Conservation (phyloP, 2,329 filamentous ascomycete genomes). For the Colletotrichum shisoi region DNA sequence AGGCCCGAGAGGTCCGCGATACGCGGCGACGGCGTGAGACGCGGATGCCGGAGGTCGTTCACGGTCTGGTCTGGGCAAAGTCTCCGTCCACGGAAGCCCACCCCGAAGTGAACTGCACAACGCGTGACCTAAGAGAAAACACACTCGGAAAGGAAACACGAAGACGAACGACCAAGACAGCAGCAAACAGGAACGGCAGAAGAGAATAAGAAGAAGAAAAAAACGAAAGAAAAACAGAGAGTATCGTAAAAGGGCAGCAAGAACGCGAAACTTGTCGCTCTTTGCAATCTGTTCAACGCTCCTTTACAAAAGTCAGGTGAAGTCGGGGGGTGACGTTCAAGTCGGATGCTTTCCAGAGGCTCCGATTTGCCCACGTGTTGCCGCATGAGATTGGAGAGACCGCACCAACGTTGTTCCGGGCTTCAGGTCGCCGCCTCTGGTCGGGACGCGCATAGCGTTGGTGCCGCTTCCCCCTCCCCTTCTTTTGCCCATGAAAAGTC, state of each 20-base stretch:
- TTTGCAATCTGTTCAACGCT: constrained; percentile 1
- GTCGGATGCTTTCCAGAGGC: constrained; percentile 3
- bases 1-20: constrained; percentile 25
- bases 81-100: constrained; percentile 24
- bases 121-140: background rate
- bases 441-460: constrained; percentile 28
- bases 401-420: constrained; percentile 38
- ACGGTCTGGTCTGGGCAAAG: constrained; percentile 2
- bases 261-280: background rate
- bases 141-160: background rate
- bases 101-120: background rate
- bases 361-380: constrained; percentile 19
- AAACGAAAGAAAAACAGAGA: background rate
- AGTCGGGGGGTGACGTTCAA: constrained; percentile 5
- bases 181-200: too few relatives aligned
- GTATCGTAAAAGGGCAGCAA: background rate
- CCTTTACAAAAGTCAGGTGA: background rate
- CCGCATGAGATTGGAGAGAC: constrained; percentile 5
- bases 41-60: constrained; percentile 18
- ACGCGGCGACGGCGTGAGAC: constrained; percentile 21
- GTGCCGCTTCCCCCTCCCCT: background rate
- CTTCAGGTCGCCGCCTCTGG: constrained; percentile 6
- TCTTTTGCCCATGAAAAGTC: constrained; percentile 11
- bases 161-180: background rate
- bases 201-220: background rate